Percentiles rank a stretch among this genome's conserved stretches.
phyloP scores from a whole-genome alignment of 164 flowering plant species.

The Magnolia sinica region DNA sequence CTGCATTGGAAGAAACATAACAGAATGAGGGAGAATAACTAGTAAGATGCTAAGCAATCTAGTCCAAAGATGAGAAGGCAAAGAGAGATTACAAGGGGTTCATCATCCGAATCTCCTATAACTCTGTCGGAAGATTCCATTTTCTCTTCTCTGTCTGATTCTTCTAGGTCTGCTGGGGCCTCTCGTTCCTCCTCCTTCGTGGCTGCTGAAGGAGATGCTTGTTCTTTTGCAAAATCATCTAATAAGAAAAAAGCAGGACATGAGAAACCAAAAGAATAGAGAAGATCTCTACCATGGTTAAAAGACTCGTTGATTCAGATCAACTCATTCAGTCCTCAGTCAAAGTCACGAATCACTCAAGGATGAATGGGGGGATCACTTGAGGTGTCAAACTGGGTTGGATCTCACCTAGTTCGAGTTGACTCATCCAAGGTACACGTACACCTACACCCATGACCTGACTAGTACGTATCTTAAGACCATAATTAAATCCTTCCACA shows the following conservation, averaged over 20 bases:
- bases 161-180: slow-evolving; percentile 20
- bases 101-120: slow-evolving; percentile 61
- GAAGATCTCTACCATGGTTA: not conserved
- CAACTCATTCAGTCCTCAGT: too few relatives aligned
- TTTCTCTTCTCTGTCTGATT: slow-evolving; percentile 19
- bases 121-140: slow-evolving; percentile 20
- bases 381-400: not conserved
- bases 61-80: not conserved
- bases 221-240: slow-evolving; percentile 35
- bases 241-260: not conserved
- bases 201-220: not conserved
- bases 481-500: too few relatives aligned
- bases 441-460: not conserved
- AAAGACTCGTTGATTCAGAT: too few relatives aligned
- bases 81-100: slow-evolving; percentile 48
- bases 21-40: not conserved
- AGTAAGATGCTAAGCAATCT: not conserved
- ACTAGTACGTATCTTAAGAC: too few relatives aligned
- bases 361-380: not conserved
- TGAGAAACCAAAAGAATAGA: not conserved
- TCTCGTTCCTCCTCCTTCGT: slow-evolving; percentile 16
- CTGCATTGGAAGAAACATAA: slow-evolving; percentile 35
- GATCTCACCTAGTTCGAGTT: not conserved
- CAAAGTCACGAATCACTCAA: not conserved
- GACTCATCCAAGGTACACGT: not conserved